A percentile compares a stretch with the other conserved stretches of the same genome.
Evolutionary conservation across 257 asterid species (phyloP).

Genomic region (Solanum raphanifolium): DNA sequence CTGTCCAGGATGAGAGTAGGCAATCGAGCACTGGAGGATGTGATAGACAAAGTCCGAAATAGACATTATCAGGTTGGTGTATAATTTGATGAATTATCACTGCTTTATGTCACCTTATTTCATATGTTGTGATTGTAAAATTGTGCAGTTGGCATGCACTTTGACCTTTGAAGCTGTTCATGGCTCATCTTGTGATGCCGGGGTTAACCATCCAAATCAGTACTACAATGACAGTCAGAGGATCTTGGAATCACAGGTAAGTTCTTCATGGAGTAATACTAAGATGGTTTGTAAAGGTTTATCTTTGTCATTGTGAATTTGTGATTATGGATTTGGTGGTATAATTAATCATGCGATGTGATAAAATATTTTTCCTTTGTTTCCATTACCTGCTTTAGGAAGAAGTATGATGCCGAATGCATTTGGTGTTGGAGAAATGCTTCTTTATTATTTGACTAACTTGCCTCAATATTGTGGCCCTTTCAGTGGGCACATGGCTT

Average conservation of each 20-base stretch:
- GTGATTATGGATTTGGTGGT: not conserved
- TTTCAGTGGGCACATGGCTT: not conserved
- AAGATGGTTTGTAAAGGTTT: not conserved
- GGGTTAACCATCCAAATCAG: slow-evolving; percentile 93
- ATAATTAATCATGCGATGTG: not conserved
- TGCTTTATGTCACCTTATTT: not conserved
- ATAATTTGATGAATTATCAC: not conserved
- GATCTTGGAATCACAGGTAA: slow-evolving; percentile 50
- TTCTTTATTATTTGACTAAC: not conserved
- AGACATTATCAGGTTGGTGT: slow-evolving; percentile 77
- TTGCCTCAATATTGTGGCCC: not conserved
- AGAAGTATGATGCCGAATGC: not conserved
- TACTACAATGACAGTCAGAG: slow-evolving; percentile 71
- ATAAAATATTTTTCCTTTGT: not conserved
- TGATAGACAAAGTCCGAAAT: slow-evolving; percentile 69
- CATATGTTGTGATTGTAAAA: slow-evolving; percentile 4
- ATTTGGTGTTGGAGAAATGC: not conserved
- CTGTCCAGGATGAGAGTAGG: slow-evolving; percentile 75
- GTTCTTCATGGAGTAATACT: not conserved
- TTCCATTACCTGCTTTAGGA: not conserved
- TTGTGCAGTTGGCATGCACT: slow-evolving; percentile 82
- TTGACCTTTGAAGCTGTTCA: slow-evolving; percentile 96
- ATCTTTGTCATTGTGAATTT: not conserved
- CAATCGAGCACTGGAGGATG: slow-evolving; percentile 63
- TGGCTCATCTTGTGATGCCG: slow-evolving; percentile 68